Evolutionary conservation across 2,329 filamentous ascomycete species (phyloP).

Genomic region (Trichoderma lentiforme): DNA sequence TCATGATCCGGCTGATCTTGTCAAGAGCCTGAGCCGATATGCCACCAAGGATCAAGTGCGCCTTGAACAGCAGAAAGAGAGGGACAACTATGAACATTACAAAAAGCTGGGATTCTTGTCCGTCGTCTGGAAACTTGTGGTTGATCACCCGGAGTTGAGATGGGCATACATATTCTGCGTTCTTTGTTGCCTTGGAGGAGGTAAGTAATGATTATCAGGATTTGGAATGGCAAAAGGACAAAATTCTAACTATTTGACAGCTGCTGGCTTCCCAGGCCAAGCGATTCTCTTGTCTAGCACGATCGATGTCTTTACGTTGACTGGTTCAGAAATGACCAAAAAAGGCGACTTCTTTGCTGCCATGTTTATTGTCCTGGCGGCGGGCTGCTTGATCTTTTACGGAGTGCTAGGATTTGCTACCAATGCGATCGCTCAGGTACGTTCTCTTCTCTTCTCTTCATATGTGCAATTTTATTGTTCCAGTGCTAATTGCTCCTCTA

Average conservation of each 20-base stretch:
- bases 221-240: not conserved
- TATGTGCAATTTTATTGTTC: not conserved
- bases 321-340: conserved; percentile 31
- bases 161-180: conserved; percentile 36
- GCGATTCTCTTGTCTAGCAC: conserved; percentile 42
- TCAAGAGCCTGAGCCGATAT: conserved; percentile 33
- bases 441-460: not conserved
- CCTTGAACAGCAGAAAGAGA: conserved; percentile 34
- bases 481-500: not conserved
- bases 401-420: conserved; percentile 36
- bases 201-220: conserved; percentile 18
- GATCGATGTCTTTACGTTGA: conserved; percentile 40
- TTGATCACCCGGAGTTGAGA: conserved; percentile 36
- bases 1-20: conserved; percentile 23
- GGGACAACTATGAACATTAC: conserved; percentile 32
- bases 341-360: conserved; percentile 51
- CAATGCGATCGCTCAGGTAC: conserved; percentile 33
- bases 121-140: conserved; percentile 34
- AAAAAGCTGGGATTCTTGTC: conserved; percentile 33
- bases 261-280: conserved; percentile 41
- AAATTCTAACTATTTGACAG: conserved; percentile 18
- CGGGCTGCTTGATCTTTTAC: conserved; percentile 45
- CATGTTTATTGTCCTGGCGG: conserved; percentile 53
- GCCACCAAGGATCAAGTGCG: conserved; percentile 30
- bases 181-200: conserved; percentile 28